phyloP scores from a whole-genome alignment of 345 rosid genomes.

The Citropsis articulata region DNA sequence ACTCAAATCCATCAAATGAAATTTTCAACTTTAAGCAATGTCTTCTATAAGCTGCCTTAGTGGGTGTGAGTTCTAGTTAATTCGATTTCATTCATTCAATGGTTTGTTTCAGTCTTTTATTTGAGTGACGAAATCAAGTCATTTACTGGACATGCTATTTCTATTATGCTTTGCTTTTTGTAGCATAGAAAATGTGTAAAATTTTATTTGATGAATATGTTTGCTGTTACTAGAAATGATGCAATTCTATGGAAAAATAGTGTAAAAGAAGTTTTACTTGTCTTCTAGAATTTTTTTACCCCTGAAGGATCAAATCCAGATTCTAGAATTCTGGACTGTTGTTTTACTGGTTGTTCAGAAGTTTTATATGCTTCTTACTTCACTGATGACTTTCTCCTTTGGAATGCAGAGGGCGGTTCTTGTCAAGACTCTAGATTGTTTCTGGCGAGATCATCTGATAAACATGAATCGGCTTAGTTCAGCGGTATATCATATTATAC shows the following conservation, averaged over 20 bases:
- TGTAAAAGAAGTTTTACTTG: not conserved
- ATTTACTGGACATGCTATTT: not conserved
- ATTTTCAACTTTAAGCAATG: not conserved
- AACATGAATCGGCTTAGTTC: slow-evolving; percentile 94
- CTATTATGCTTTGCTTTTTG: not conserved
- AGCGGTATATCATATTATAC: slow-evolving; percentile 48
- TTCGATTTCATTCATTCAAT: not conserved
- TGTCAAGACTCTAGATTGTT: slow-evolving; percentile 78
- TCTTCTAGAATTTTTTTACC: not conserved
- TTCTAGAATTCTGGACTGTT: not conserved
- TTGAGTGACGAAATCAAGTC: not conserved
- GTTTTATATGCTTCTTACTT: not conserved
- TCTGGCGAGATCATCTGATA: slow-evolving; percentile 93
- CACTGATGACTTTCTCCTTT: slow-evolving; percentile 1
- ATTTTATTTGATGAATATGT: not conserved
- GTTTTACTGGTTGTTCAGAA: not conserved
- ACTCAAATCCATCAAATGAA: not conserved
- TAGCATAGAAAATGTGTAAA: not conserved
- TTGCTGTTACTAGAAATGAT: not conserved
- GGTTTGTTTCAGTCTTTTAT: not conserved
- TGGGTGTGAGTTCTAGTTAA: not conserved
- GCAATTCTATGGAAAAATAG: not conserved
- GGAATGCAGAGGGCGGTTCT: slow-evolving; percentile 76
- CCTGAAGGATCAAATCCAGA: not conserved
- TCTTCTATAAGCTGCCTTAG: not conserved